These are phyloP conservation scores for Amesomyces nigricolor DNA, from an alignment of 2,329 filamentous ascomycete species.

Conservation along the genomic window DNA sequence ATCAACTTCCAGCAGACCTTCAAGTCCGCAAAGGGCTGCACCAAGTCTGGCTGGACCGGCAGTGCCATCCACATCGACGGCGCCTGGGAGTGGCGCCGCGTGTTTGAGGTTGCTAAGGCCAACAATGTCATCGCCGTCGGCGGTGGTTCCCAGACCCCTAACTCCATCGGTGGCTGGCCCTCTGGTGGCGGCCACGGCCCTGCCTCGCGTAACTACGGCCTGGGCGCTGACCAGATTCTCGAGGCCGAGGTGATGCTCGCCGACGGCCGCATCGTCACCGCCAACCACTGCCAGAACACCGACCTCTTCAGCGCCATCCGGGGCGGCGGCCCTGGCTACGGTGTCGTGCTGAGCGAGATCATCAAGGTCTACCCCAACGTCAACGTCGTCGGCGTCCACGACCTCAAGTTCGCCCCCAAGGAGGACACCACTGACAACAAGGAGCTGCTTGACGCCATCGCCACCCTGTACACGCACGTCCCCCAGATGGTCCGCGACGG, in stretches of 20 bases:
- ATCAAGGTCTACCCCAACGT: slow-evolving; percentile 18
- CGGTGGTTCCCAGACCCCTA: slow-evolving; percentile 46
- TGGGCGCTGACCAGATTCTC: slow-evolving; percentile 49
- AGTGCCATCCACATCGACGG: slow-evolving; percentile 15
- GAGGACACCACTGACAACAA: slow-evolving; percentile 10
- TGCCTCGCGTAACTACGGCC: slow-evolving; percentile 42
- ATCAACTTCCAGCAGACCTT: slow-evolving; percentile 19
- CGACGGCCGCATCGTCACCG: slow-evolving; percentile 21
- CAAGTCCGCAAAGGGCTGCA: slow-evolving; percentile 4
- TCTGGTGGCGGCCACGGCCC: slow-evolving; percentile 49
- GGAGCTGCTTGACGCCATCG: slow-evolving; percentile 14
- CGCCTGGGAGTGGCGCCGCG: slow-evolving; percentile 30
- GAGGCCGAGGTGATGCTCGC: slow-evolving; percentile 41
- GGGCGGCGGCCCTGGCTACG: slow-evolving; percentile 18
- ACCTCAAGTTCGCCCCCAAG: slow-evolving; percentile 7
- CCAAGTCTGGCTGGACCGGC: slow-evolving; percentile 15
- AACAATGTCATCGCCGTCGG: slow-evolving; percentile 40
- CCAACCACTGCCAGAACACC: slow-evolving; percentile 19
- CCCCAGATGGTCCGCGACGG: slow-evolving; percentile 6
- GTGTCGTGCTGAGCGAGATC: slow-evolving; percentile 13
- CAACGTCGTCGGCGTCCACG: slow-evolving; percentile 2
- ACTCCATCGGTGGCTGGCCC: slow-evolving; percentile 49
- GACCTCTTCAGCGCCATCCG: slow-evolving; percentile 19
- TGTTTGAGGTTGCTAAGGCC: slow-evolving; percentile 33
- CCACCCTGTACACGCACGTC: slow-evolving; percentile 7